Conservation (phyloP, 805 yeast species). For the Schwanniomyces polymorphus region DNA sequence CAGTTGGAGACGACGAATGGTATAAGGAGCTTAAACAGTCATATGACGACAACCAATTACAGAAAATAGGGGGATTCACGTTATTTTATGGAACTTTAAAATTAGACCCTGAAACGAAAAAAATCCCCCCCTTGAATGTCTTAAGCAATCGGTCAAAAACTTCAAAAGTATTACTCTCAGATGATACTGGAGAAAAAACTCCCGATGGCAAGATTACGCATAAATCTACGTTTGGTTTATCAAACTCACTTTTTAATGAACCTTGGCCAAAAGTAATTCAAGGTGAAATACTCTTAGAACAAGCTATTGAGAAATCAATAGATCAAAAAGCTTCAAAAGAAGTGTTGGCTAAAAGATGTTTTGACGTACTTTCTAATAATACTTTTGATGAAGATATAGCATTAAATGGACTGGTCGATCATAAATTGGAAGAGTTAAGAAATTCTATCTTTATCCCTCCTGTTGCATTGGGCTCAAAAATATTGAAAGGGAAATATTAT, state of each 20-base stretch:
- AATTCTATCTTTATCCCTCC: constrained; percentile 76
- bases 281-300: constrained; percentile 41
- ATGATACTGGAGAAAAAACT: constrained; percentile 1
- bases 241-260: constrained; percentile 63
- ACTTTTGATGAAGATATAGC: constrained; percentile 29
- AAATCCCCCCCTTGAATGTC: constrained; percentile 38
- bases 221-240: constrained; percentile 53
- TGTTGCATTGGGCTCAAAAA: constrained; percentile 27
- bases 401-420: constrained; percentile 11
- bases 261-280: constrained; percentile 74
- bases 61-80: constrained; percentile 61
- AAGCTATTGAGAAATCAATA: constrained; percentile 17
- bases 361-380: constrained; percentile 50
- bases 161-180: constrained; percentile 29
- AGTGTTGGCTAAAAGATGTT: constrained; percentile 49
- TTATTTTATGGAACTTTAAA: constrained; percentile 54
- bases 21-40: constrained; percentile 23
- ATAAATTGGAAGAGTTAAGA: constrained; percentile 42
- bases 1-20: constrained; percentile 46
- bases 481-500: constrained; percentile 53
- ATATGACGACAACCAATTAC: constrained; percentile 10
- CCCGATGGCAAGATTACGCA: constrained; percentile 17
- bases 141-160: constrained; percentile 52
- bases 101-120: constrained; percentile 17
- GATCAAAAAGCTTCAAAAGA: constrained; percentile 26